Percentiles rank a stretch among this genome's conserved stretches.
Conservation (phyloP, 2,329 filamentous ascomycete genomes). For the Pestalotiopsis sp. region DNA sequence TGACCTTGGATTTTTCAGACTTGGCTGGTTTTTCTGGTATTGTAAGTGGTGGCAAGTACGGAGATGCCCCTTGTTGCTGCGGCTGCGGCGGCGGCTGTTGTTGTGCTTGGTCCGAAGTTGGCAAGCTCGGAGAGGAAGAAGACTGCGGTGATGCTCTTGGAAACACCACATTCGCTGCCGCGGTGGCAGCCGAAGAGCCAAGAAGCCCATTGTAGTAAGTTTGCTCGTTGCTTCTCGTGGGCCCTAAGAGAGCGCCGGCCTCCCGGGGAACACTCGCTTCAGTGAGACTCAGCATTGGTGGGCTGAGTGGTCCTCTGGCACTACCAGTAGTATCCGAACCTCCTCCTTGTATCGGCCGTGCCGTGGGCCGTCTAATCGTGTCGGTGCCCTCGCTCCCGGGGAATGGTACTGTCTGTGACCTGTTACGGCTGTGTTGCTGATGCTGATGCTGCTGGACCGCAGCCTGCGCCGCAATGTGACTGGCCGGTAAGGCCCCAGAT, state of each 20-base stretch:
- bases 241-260: constrained; percentile 46
- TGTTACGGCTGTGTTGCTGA: constrained; percentile 55
- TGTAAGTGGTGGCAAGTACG: constrained; percentile 38
- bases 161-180: constrained; percentile 74
- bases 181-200: constrained; percentile 65
- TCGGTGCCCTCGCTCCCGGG: constrained; percentile 46
- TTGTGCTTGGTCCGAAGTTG: constrained; percentile 31
- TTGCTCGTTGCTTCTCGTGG: constrained; percentile 23
- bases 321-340: constrained; percentile 24
- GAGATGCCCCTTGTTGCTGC: constrained; percentile 19
- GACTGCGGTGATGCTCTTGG: constrained; percentile 57
- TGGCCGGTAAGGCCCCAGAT: constrained; percentile 56
- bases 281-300: constrained; percentile 63
- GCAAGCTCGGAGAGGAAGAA: constrained; percentile 50
- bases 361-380: constrained; percentile 36
- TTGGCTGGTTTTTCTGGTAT: constrained; percentile 59
- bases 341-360: constrained; percentile 20
- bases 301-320: constrained; percentile 54
- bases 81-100: constrained; percentile 30
- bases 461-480: constrained; percentile 78
- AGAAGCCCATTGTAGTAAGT: constrained; percentile 62
- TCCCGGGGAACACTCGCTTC: constrained; percentile 65
- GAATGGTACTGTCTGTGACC: constrained; percentile 72
- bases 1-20: constrained; percentile 75
- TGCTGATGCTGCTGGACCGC: constrained; percentile 59